Percentiles rank a stretch among this genome's conserved stretches.
Evolutionary conservation across 2,329 filamentous ascomycete species (phyloP).

Genomic region (Geosmithia flava): DNA sequence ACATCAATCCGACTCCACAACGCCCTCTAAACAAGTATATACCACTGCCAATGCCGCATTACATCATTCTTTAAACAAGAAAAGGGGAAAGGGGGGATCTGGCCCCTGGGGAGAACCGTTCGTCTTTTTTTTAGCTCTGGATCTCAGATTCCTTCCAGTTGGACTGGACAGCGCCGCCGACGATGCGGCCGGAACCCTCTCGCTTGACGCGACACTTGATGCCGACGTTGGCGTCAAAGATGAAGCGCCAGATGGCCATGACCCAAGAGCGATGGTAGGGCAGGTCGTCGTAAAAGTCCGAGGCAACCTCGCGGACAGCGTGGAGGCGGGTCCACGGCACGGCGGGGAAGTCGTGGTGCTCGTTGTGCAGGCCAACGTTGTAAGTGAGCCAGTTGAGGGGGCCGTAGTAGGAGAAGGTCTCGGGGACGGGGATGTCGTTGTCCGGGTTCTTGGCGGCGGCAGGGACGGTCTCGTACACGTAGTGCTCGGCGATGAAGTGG

Average conservation of each 20-base stretch:
- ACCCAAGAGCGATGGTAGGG: conserved; percentile 85
- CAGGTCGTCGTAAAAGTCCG: conserved; percentile 83
- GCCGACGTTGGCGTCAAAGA: conserved; percentile 79
- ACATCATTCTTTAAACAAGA: not conserved
- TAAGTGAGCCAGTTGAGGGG: conserved; percentile 86
- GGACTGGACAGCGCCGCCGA: conserved; percentile 28
- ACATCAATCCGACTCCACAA: no score
- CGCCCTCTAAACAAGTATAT: not conserved
- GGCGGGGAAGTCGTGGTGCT: conserved; percentile 97
- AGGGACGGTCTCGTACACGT: conserved; percentile 59
- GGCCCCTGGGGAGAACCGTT: not conserved
- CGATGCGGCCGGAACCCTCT: conserved; percentile 57
- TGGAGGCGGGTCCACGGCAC: conserved; percentile 87
- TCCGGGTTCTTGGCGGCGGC: conserved; percentile 42
- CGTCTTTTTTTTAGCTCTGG: conserved; percentile 37
- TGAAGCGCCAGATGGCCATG: conserved; percentile 90
- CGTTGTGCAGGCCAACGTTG: conserved; percentile 96
- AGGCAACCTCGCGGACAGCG: conserved; percentile 64
- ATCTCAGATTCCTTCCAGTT: conserved; percentile 59
- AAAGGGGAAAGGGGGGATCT: no score
- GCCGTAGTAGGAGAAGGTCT: conserved; percentile 97
- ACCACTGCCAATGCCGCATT: not conserved
- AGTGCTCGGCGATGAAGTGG: conserved; percentile 98
- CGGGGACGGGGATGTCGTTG: conserved; percentile 59
- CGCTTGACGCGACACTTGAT: conserved; percentile 90